These are phyloP conservation scores for Exophiala bonariae DNA, from an alignment of 2,329 filamentous ascomycete genomes.

Conservation along the genomic window DNA sequence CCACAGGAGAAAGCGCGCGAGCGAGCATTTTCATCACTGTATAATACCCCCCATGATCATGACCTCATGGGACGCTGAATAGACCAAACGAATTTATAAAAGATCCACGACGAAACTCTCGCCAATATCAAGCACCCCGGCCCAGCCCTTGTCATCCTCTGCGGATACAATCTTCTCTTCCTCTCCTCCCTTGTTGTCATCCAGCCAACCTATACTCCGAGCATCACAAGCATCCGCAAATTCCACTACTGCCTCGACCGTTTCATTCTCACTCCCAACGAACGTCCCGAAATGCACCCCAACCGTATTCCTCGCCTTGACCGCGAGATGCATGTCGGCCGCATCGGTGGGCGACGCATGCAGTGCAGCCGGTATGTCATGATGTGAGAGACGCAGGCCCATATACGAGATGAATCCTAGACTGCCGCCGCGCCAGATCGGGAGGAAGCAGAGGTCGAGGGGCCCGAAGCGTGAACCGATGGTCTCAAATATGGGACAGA, in stretches of 20 bases:
- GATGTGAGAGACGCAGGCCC: conserved; percentile 35
- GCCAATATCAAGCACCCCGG: conserved; percentile 18
- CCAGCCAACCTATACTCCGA: not conserved
- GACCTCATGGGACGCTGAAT: no score
- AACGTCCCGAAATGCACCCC: conserved; percentile 53
- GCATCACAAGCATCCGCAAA: conserved; percentile 14
- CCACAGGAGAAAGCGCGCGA: no score
- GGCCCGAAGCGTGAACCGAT: conserved; percentile 48
- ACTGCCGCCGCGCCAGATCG: conserved; percentile 47
- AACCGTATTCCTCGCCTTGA: conserved; percentile 47
- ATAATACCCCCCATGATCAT: no score
- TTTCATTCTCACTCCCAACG: conserved; percentile 15
- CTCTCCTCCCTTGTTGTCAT: not conserved
- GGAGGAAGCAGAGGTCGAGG: conserved; percentile 50
- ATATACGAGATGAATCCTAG: conserved; percentile 20
- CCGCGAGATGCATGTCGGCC: conserved; percentile 47
- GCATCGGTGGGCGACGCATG: conserved; percentile 51
- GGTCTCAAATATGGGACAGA: conserved; percentile 50
- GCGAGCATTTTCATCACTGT: no score
- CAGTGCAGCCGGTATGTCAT: conserved; percentile 43
- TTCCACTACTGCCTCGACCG: conserved; percentile 17
- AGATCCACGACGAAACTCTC: conserved; percentile 16
- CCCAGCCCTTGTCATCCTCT: conserved; percentile 9
- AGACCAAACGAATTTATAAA: conserved; percentile 1
- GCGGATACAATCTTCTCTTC: not conserved